phyloP scores from a whole-genome alignment of 257 asterid genomes.

The Marsdenia floribunda region DNA sequence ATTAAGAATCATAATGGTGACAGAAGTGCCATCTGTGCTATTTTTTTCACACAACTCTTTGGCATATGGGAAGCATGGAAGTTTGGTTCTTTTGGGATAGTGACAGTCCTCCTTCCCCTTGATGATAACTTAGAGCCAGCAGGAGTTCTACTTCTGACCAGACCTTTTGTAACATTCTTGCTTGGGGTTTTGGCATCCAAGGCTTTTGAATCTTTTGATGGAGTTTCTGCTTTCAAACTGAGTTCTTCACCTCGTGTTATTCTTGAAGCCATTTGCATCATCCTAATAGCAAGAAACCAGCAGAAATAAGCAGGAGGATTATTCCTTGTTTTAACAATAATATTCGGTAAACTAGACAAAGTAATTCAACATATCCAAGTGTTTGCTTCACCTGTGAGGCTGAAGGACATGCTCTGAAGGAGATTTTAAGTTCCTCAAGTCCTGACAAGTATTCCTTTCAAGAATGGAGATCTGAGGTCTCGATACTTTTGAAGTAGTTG shows the following conservation, averaged over 20 bases:
- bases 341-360: background rate
- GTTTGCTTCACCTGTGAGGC: constrained; percentile 51
- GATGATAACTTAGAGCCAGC: constrained; percentile 24
- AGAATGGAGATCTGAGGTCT: constrained; percentile 15
- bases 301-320: constrained; percentile 10
- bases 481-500: constrained; percentile 25
- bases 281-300: constrained; percentile 25
- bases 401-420: constrained; percentile 27
- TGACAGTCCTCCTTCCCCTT: constrained; percentile 28
- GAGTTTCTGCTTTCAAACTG: constrained; percentile 39
- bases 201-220: constrained; percentile 32
- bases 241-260: constrained; percentile 49
- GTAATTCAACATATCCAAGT: background rate
- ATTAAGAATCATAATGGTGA: constrained; percentile 1
- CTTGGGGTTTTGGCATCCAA: constrained; percentile 20
- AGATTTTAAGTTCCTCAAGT: constrained; percentile 43
- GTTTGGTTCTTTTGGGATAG: constrained; percentile 44
- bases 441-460: constrained; percentile 31
- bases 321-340: background rate
- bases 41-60: constrained; percentile 38
- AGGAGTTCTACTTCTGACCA: constrained; percentile 10
- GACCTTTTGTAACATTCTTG: constrained; percentile 11
- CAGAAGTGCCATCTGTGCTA: constrained; percentile 9
- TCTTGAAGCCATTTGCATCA: constrained; percentile 30
- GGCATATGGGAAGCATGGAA: constrained; percentile 42